These are phyloP conservation scores for Meyerozyma elateridarum DNA, from an alignment of 1,139 yeast genomes.

Conservation along the genomic window DNA sequence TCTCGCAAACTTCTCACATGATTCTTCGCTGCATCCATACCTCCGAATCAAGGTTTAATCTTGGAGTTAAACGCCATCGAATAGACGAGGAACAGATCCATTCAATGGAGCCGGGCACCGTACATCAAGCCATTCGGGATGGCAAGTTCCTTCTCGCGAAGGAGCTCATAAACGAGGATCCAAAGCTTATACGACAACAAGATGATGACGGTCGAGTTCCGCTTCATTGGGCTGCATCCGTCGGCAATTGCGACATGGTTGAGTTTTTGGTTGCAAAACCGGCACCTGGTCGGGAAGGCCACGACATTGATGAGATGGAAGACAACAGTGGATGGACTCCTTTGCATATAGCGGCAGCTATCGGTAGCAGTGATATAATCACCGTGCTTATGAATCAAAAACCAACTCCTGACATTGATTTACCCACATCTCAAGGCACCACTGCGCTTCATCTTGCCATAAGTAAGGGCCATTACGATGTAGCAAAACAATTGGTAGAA, in stretches of 20 bases:
- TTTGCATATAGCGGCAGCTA: slow-evolving; percentile 72
- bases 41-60: too few relatives aligned
- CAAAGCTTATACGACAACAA: slow-evolving; percentile 37
- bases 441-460: slow-evolving; percentile 77
- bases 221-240: slow-evolving; percentile 85
- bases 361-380: slow-evolving; percentile 59
- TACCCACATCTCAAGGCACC: slow-evolving; percentile 57
- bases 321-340: slow-evolving; percentile 91
- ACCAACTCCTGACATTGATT: slow-evolving; percentile 33
- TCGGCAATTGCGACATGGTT: slow-evolving; percentile 52
- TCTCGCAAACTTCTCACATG: not conserved
- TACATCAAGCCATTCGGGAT: slow-evolving; percentile 60
- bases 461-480: slow-evolving; percentile 55
- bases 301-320: slow-evolving; percentile 59
- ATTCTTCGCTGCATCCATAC: too few relatives aligned
- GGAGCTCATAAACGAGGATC: slow-evolving; percentile 43
- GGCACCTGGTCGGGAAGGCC: slow-evolving; percentile 11
- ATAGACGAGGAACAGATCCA: slow-evolving; percentile 5
- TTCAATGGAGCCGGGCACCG: slow-evolving; percentile 16
- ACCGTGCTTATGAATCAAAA: slow-evolving; percentile 27
- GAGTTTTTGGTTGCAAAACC: slow-evolving; percentile 42
- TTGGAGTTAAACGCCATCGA: too few relatives aligned
- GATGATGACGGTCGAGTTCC: slow-evolving; percentile 83
- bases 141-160: slow-evolving; percentile 47
- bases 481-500: slow-evolving; percentile 48